These are phyloP conservation scores for Ophiostoma himal-ulmi DNA, from an alignment of 2,329 filamentous ascomycete genomes.

Conservation along the genomic window DNA sequence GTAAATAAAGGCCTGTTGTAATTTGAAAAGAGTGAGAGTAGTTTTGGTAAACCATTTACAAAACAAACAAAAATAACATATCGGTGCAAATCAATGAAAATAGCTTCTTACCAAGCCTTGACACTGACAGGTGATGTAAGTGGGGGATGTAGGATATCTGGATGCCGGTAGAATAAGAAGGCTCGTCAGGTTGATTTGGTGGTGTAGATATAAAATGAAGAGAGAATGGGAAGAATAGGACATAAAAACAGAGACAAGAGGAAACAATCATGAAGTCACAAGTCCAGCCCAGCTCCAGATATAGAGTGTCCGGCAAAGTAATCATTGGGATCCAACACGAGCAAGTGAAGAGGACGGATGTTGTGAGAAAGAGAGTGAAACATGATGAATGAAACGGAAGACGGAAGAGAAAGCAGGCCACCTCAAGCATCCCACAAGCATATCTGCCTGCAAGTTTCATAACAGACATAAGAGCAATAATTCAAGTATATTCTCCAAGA, in stretches of 20 bases:
- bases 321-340: neutral
- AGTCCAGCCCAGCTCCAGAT: neutral
- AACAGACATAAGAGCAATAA: neutral
- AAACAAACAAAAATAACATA: no score
- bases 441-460: neutral
- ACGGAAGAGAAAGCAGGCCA: no score
- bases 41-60: no score
- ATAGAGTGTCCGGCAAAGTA: neutral
- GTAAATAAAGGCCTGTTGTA: neutral
- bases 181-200: neutral
- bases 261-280: neutral
- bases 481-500: neutral
- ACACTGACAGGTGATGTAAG: neutral
- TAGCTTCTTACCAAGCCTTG: neutral
- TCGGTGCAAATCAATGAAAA: neutral
- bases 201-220: neutral
- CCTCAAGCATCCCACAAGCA: no score
- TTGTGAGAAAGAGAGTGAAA: neutral
- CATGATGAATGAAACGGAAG: neutral
- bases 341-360: neutral
- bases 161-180: neutral
- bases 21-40: neutral
- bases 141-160: neutral
- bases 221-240: neutral
- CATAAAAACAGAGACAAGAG: neutral